A percentile compares a stretch with the other conserved stretches of the same genome.
phyloP scores from a whole-genome alignment of 108 stramenopile genomes.

The Cyclostephanos tholiformis region DNA sequence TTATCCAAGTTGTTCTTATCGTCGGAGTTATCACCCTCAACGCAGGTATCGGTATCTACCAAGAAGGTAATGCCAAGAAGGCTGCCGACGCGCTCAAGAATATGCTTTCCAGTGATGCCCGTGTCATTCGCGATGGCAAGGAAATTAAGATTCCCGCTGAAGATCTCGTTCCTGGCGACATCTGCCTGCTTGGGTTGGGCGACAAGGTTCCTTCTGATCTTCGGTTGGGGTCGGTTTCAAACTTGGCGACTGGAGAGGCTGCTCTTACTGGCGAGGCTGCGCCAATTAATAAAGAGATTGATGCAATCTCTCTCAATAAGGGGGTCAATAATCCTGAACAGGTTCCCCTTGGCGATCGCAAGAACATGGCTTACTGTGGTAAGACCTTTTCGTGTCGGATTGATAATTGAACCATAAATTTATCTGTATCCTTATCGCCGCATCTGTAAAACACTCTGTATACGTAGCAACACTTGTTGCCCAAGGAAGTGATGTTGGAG shows the following conservation, averaged over 20 bases:
- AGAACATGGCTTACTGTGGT: conserved; percentile 83
- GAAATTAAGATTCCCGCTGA: conserved; percentile 65
- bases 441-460: too few relatives aligned
- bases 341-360: conserved; percentile 80
- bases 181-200: conserved; percentile 71
- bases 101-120: conserved; percentile 79
- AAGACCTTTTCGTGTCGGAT: conserved; percentile 14
- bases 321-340: conserved; percentile 48
- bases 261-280: conserved; percentile 93
- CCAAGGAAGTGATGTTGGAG: conserved; percentile 82
- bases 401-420: conserved; percentile 27
- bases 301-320: conserved; percentile 47
- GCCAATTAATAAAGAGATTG: conserved; percentile 80
- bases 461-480: conserved; percentile 92
- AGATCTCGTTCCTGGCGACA: conserved; percentile 79
- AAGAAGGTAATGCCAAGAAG: conserved; percentile 82
- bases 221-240: conserved; percentile 74
- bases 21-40: conserved; percentile 71
- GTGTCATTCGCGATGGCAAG: conserved; percentile 69
- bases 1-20: conserved; percentile 72
- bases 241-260: conserved; percentile 83
- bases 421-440: neutral
- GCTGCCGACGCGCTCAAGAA: conserved; percentile 80
- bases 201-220: conserved; percentile 90
- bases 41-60: conserved; percentile 79